Conservation (phyloP, 176 grass and related monocot genomes). For the Panicum miliaceum region DNA sequence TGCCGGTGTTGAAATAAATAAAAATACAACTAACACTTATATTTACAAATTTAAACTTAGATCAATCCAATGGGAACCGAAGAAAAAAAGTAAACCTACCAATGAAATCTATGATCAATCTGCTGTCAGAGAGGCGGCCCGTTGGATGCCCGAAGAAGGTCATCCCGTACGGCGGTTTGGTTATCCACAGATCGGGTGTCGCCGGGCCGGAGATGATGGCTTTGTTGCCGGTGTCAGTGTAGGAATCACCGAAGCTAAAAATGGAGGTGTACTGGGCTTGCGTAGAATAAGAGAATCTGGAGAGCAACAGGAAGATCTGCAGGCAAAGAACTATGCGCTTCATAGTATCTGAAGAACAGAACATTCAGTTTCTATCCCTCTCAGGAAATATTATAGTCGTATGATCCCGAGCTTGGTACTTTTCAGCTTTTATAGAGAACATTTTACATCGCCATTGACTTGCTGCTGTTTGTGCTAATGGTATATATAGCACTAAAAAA, state of each 20-base stretch:
- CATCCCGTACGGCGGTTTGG: conserved; percentile 47
- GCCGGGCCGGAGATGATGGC: conserved; percentile 37
- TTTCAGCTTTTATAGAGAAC: not conserved
- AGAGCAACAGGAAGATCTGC: conserved; percentile 19
- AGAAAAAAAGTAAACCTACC: conserved; percentile 16
- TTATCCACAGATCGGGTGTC: conserved; percentile 25
- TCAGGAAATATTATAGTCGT: not conserved
- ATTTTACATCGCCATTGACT: not conserved
- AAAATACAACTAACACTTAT: too few relatives aligned
- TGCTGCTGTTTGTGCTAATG: not conserved
- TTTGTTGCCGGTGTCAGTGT: conserved; percentile 59
- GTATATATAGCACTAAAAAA: not conserved
- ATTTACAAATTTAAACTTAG: too few relatives aligned
- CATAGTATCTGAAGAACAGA: not conserved
- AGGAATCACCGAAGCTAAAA: conserved; percentile 70
- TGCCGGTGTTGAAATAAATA: too few relatives aligned
- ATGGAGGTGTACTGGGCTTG: conserved; percentile 44
- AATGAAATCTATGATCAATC: conserved; percentile 60
- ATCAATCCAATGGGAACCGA: not conserved
- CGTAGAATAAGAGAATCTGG: conserved; percentile 21
- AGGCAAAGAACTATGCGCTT: conserved; percentile 19
- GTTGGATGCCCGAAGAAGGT: conserved; percentile 30
- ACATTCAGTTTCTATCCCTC: not conserved
- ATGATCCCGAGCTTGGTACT: not conserved
- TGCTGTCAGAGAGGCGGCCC: conserved; percentile 61